phyloP scores from a whole-genome alignment of 1,139 yeast species.

The Nakaseomyces nivariensis region DNA sequence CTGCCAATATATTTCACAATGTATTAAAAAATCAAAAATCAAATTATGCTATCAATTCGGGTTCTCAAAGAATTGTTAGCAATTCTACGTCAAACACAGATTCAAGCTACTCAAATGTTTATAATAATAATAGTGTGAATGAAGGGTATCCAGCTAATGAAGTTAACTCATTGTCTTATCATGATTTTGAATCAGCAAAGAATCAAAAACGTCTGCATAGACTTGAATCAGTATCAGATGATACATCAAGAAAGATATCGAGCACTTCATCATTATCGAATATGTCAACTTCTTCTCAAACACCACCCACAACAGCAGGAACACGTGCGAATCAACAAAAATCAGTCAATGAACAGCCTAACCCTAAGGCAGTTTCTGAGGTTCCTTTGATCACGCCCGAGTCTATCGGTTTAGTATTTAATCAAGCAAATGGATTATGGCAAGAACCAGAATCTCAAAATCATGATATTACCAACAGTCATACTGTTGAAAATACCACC shows the following conservation, averaged over 20 bases:
- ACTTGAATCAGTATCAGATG: background rate
- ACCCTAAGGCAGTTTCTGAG: background rate
- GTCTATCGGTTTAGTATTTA: constrained; percentile 23
- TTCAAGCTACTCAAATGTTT: background rate
- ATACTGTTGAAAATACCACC: constrained; percentile 14
- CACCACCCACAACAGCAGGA: background rate
- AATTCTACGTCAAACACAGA: background rate
- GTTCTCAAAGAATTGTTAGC: constrained; percentile 1
- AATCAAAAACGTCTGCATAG: background rate
- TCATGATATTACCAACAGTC: constrained; percentile 17
- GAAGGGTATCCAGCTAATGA: background rate
- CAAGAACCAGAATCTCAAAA: constrained; percentile 16
- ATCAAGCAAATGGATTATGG: constrained; percentile 24
- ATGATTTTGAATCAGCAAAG: background rate
- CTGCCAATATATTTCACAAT: constrained; percentile 21
- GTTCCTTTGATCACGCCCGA: constrained; percentile 24
- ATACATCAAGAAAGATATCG: background rate
- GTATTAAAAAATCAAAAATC: constrained; percentile 19
- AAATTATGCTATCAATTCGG: constrained; percentile 10
- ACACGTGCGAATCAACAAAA: background rate
- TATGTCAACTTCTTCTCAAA: background rate
- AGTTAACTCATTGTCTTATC: background rate
- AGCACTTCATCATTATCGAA: background rate
- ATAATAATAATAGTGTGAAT: background rate
- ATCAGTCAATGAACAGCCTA: background rate